phyloP scores from a whole-genome alignment of 768 basidiomycete species.

The Tricholoma sp. region DNA sequence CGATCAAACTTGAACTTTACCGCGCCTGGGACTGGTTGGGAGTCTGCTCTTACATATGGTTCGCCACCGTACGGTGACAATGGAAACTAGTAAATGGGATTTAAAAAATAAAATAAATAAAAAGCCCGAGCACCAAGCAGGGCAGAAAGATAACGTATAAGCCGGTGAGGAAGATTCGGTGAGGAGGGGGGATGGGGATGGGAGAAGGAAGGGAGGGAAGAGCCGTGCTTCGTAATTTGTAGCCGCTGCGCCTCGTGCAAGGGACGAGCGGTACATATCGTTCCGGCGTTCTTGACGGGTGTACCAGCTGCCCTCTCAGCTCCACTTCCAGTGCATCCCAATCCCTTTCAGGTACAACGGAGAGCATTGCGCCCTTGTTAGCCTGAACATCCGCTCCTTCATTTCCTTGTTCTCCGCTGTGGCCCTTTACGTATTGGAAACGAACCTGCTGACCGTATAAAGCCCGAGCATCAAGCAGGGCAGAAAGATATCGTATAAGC shows the following conservation, averaged over 20 bases:
- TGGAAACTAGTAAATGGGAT: too few species aligned
- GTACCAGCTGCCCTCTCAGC: constrained; percentile 12
- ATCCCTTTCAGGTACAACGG: constrained; percentile 44
- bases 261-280: too few species aligned
- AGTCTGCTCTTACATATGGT: too few species aligned
- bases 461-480: constrained; percentile 52
- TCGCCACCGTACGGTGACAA: too few species aligned
- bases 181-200: too few species aligned
- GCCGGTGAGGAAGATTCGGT: too few species aligned
- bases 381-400: constrained; percentile 82
- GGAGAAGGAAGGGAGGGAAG: too few species aligned
- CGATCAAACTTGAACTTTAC: too few species aligned
- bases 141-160: constrained; percentile 68
- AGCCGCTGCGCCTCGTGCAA: too few species aligned
- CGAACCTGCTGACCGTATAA: constrained; percentile 48
- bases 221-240: too few species aligned
- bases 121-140: constrained; percentile 50
- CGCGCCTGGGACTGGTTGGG: too few species aligned
- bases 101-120: too few species aligned
- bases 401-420: constrained; percentile 75
- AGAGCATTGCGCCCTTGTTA: constrained; percentile 45
- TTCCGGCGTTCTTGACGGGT: constrained; percentile 68
- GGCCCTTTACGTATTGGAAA: constrained; percentile 75
- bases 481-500: constrained; percentile 66
- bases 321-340: constrained; percentile 41